phyloP scores from a whole-genome alignment of 148 eudicot genomes.

The Simmondsia chinensis region DNA sequence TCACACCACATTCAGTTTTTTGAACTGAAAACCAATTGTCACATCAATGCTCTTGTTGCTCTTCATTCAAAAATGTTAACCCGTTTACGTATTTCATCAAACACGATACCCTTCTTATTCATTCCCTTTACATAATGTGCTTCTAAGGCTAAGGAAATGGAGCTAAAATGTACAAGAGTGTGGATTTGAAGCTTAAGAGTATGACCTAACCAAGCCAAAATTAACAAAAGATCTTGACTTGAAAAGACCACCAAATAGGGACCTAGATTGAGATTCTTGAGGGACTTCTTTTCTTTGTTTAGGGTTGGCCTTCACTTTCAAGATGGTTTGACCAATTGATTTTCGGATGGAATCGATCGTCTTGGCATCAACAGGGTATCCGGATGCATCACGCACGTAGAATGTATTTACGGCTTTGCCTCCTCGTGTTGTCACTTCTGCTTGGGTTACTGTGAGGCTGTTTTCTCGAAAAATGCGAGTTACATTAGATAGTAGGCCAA shows the following conservation, averaged over 20 bases:
- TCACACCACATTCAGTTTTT: too few relatives aligned
- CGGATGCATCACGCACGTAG: conserved; percentile 79
- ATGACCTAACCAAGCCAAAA: conserved; percentile 76
- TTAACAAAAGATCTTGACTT: conserved; percentile 83
- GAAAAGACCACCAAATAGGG: conserved; percentile 75
- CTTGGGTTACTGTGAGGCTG: conserved; percentile 73
- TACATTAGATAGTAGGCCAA: conserved; percentile 66
- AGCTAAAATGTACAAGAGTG: conserved; percentile 8
- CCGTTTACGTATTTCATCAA: neutral
- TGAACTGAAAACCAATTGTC: too few relatives aligned
- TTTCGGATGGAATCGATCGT: conserved; percentile 69
- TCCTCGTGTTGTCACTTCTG: conserved; percentile 67
- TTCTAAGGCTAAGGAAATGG: neutral
- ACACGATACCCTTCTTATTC: neutral
- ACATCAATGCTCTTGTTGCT: too few relatives aligned
- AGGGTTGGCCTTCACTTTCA: conserved; percentile 60
- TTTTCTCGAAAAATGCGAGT: conserved; percentile 90
- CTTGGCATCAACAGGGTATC: conserved; percentile 75
- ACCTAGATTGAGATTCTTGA: conserved; percentile 68
- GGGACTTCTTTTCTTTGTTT: conserved; percentile 31
- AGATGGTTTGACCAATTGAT: conserved; percentile 73
- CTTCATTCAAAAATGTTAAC: too few relatives aligned
- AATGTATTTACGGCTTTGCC: conserved; percentile 82
- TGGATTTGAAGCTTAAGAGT: conserved; percentile 24
- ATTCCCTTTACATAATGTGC: neutral